A percentile compares a stretch with the other conserved stretches of the same genome.
phyloP scores from a whole-genome alignment of 2,329 filamentous ascomycete species.

The Geoglossum cookeanum region DNA sequence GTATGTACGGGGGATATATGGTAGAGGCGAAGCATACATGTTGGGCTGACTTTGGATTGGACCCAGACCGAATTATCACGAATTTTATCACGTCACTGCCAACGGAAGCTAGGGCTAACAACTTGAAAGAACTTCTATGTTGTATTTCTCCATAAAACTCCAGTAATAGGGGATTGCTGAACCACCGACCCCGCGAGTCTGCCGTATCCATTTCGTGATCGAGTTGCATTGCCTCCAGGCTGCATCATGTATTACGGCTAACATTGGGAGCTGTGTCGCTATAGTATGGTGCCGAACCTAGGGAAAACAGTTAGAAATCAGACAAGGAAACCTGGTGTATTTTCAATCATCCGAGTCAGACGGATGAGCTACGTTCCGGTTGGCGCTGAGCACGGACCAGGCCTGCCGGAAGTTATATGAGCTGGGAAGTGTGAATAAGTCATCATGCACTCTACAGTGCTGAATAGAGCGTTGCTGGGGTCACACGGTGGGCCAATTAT shows the following conservation, averaged over 20 bases:
- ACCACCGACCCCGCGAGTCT: background rate
- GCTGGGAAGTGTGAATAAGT: background rate
- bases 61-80: too few species aligned
- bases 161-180: background rate
- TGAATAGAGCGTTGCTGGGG: background rate
- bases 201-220: background rate
- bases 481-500: background rate
- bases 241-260: background rate
- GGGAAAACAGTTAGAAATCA: background rate
- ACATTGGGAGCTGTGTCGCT: background rate
- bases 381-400: background rate
- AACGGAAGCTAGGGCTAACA: too few species aligned
- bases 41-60: too few species aligned
- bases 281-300: constrained; percentile 4
- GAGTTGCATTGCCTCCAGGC: background rate
- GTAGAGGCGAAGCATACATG: too few species aligned
- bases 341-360: background rate
- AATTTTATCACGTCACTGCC: too few species aligned
- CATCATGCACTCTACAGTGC: background rate
- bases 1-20: too few species aligned
- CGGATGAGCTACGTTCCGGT: background rate
- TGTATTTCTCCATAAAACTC: background rate
- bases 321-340: background rate
- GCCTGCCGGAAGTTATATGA: background rate
- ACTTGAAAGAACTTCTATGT: too few species aligned